These are phyloP conservation scores for Thielaviopsis ethacetica DNA, from an alignment of 2,329 filamentous ascomycete genomes.

Conservation along the genomic window DNA sequence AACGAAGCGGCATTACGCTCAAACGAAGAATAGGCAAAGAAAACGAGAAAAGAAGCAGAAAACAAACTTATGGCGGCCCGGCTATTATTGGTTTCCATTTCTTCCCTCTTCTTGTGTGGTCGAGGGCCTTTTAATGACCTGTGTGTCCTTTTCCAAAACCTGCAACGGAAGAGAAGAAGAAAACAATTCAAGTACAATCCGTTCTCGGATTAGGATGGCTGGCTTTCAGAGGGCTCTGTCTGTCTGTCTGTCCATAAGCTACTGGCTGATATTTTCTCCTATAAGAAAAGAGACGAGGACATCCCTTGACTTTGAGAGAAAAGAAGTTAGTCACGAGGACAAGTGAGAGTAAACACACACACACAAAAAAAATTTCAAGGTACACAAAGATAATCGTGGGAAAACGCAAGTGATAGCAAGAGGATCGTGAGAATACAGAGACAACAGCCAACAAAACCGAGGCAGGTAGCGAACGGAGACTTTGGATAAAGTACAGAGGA, in stretches of 20 bases:
- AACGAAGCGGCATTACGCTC: neutral
- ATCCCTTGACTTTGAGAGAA: neutral
- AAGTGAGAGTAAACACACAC: neutral
- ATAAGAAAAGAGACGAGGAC: too few species aligned
- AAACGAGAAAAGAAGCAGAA: neutral
- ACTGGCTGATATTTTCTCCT: too few species aligned
- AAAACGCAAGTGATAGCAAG: neutral
- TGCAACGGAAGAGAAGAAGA: too few species aligned
- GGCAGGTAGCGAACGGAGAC: neutral
- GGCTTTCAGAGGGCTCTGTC: too few species aligned
- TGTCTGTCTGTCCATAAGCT: too few species aligned
- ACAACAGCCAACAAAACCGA: neutral
- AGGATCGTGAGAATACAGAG: neutral
- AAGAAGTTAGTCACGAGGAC: neutral
- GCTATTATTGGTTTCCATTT: too few species aligned
- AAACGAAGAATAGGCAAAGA: neutral
- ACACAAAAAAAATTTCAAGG: neutral
- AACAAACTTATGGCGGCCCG: neutral
- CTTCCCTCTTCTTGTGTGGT: too few species aligned
- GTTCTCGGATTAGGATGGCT: too few species aligned
- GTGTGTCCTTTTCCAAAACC: too few species aligned
- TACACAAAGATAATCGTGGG: neutral
- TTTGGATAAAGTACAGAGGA: neutral
- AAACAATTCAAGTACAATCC: too few species aligned
- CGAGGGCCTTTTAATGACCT: too few species aligned